A percentile compares a stretch with the other conserved stretches of the same genome.
Conservation (phyloP, 768 basidiomycete genomes). For the Clavulina sp. region DNA sequence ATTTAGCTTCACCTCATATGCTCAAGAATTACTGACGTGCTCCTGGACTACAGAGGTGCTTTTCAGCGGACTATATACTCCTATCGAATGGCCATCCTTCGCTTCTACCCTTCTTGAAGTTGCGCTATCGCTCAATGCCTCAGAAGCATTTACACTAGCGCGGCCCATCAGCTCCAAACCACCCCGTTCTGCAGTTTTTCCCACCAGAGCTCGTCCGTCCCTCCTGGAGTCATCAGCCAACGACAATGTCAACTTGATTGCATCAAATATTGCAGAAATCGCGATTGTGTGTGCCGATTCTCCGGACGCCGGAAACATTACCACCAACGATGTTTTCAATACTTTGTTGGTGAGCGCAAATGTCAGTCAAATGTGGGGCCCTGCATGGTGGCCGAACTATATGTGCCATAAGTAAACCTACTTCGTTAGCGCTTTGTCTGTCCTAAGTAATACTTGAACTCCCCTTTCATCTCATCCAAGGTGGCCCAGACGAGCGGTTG, state of each 20-base stretch:
- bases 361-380: too few species aligned
- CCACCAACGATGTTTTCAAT: conserved; percentile 6
- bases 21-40: neutral
- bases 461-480: too few species aligned
- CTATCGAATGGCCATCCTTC: neutral
- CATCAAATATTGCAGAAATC: neutral
- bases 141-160: neutral
- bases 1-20: neutral
- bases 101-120: neutral
- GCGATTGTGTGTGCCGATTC: conserved; percentile 6
- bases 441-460: too few species aligned
- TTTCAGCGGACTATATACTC: neutral
- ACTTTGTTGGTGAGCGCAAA: neutral
- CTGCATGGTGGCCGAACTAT: neutral
- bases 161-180: neutral
- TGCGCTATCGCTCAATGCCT: neutral
- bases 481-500: conserved; percentile 1
- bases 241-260: too few species aligned
- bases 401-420: neutral
- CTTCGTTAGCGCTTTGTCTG: neutral
- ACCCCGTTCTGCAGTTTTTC: neutral
- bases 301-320: neutral
- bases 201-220: neutral
- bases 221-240: neutral
- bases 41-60: neutral